These are phyloP conservation scores for Botrytis galanthina DNA, from an alignment of 2,329 filamentous ascomycete species.

Conservation along the genomic window DNA sequence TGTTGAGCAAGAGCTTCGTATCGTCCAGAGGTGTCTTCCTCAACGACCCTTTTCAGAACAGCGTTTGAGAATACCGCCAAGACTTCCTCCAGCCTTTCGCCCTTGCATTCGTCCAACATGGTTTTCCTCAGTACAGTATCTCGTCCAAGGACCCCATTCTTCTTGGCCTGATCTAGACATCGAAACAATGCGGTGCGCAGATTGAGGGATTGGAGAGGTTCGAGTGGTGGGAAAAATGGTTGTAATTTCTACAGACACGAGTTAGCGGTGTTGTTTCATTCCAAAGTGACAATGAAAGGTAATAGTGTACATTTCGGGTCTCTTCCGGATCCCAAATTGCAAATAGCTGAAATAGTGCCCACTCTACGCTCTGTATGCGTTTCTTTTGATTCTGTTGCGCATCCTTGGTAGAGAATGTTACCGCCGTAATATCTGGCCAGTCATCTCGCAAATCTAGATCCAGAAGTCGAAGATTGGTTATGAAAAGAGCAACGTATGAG, in stretches of 20 bases:
- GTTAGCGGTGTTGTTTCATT: neutral
- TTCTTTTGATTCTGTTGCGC: constrained; percentile 73
- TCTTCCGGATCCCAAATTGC: constrained; percentile 76
- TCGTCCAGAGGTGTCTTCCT: constrained; percentile 43
- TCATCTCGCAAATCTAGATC: constrained; percentile 73
- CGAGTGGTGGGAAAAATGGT: constrained; percentile 85
- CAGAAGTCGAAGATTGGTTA: constrained; percentile 80
- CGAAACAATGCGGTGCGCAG: constrained; percentile 81
- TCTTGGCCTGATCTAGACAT: constrained; percentile 81
- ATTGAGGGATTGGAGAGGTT: constrained; percentile 87
- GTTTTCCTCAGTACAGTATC: constrained; percentile 84
- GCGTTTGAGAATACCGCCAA: constrained; percentile 79
- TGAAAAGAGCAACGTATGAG: constrained; percentile 63
- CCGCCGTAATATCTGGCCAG: constrained; percentile 73
- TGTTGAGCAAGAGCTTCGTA: constrained; percentile 51
- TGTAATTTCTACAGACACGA: constrained; percentile 67
- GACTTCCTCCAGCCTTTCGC: constrained; percentile 84
- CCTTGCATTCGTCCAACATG: constrained; percentile 95
- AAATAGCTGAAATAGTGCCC: constrained; percentile 87
- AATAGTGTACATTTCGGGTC: constrained; percentile 62
- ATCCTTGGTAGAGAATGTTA: constrained; percentile 68
- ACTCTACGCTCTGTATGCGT: constrained; percentile 80
- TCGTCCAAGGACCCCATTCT: constrained; percentile 75
- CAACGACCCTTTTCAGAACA: constrained; percentile 69
- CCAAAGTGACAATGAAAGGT: too few species aligned